Conservation (phyloP, 331 rosid genomes). For the Phaseolus coccineus region DNA sequence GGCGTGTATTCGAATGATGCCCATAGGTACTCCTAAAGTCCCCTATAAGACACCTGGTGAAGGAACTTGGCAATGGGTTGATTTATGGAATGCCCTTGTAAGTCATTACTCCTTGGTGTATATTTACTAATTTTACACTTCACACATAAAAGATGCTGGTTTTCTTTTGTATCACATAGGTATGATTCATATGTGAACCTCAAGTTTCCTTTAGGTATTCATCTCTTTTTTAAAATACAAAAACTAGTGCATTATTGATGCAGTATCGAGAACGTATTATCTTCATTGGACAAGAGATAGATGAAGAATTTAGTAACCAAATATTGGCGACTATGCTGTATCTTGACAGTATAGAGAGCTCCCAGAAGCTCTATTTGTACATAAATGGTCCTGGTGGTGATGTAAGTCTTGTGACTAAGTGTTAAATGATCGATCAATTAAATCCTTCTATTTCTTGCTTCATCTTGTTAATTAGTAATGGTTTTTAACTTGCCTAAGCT, state of each 20-base stretch:
- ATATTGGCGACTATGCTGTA: constrained; percentile 90
- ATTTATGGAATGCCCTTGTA: constrained; percentile 98
- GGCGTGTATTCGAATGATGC: constrained; percentile 82
- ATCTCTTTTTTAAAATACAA: constrained; percentile 14
- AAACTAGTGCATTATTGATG: constrained; percentile 46
- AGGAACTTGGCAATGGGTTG: constrained; percentile 95
- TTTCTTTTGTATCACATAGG: constrained; percentile 18
- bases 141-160: constrained; percentile 10
- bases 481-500: constrained; percentile 41
- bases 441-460: constrained; percentile 30
- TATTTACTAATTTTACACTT: constrained; percentile 19
- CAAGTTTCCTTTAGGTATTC: constrained; percentile 19
- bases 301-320: constrained; percentile 94
- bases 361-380: constrained; percentile 76
- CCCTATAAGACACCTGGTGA: constrained; percentile 92
- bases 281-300: constrained; percentile 81
- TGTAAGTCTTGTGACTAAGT: constrained; percentile 60
- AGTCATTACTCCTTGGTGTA: constrained; percentile 48
- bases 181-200: constrained; percentile 6
- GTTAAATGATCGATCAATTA: constrained; percentile 37
- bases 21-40: constrained; percentile 93
- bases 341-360: constrained; percentile 78
- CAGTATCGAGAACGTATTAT: constrained; percentile 94
- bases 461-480: constrained; percentile 30
- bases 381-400: constrained; percentile 97